Conservation (phyloP, 2,329 filamentous ascomycete species). For the Colletotrichum sp. region DNA sequence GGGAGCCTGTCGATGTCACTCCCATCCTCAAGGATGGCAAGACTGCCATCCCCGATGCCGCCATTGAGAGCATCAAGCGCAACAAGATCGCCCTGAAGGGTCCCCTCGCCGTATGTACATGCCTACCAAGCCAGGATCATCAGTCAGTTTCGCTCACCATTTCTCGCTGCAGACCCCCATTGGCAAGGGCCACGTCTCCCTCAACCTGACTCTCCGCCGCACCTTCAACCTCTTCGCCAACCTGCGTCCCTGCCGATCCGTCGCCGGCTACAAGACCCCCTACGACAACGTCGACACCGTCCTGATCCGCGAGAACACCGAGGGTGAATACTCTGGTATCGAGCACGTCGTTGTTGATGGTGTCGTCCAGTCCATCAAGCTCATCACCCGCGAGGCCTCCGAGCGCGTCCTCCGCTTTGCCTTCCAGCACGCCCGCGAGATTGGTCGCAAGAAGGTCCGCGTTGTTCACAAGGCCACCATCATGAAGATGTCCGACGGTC, state of each 20-base stretch:
- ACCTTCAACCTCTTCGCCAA: constrained; percentile 99
- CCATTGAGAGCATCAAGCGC: constrained; percentile 90
- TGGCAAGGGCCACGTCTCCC: constrained; percentile 98
- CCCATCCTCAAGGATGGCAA: constrained; percentile 93
- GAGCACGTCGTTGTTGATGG: constrained; percentile 98
- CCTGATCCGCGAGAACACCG: constrained; percentile 98
- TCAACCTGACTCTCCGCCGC: constrained; percentile 96
- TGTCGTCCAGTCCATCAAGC: constrained; percentile 99
- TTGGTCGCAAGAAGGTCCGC: constrained; percentile 95
- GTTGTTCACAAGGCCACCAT: constrained; percentile 99
- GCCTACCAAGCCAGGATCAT: neutral
- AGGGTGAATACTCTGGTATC: constrained; percentile 99
- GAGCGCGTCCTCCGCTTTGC: constrained; percentile 97
- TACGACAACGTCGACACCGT: constrained; percentile 98
- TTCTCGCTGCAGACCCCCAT: constrained; percentile 41
- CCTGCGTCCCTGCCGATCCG: constrained; percentile 95
- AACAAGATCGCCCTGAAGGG: constrained; percentile 99
- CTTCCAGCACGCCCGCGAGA: constrained; percentile 95
- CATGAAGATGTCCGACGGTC: constrained; percentile 99
- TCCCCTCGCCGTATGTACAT: constrained; percentile 80
- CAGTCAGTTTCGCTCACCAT: neutral
- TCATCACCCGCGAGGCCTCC: constrained; percentile 93
- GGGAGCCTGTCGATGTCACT: constrained; percentile 97
- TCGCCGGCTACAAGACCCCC: constrained; percentile 97
- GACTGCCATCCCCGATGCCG: constrained; percentile 90